Evolutionary conservation across 768 basidiomycete genomes (phyloP).

Genomic region (Tulasnella sp.): DNA sequence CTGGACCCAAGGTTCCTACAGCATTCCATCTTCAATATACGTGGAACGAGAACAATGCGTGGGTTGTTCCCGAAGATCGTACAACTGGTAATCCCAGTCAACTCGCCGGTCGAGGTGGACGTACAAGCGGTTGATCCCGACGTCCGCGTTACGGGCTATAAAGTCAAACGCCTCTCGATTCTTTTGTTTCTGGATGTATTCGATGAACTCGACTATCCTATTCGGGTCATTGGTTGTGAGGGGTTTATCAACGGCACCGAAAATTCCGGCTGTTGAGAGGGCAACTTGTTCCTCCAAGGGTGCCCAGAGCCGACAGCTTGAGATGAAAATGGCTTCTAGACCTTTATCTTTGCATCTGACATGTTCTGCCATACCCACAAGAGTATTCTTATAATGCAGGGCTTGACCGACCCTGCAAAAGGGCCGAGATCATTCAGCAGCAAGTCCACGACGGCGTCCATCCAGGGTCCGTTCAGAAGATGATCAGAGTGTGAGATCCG

Average conservation of each 20-base stretch:
- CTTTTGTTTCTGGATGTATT: neutral
- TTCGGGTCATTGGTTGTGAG: neutral
- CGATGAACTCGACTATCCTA: neutral
- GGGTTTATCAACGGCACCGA: neutral
- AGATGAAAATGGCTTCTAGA: neutral
- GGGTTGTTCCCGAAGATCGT: no score
- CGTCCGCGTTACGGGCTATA: neutral
- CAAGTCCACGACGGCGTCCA: neutral
- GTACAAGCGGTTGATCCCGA: neutral
- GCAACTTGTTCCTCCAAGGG: neutral
- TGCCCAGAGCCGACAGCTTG: neutral
- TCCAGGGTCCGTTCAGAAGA: no score
- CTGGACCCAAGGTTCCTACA: no score
- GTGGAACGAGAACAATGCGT: no score
- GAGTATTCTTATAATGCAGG: neutral
- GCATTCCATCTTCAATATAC: no score
- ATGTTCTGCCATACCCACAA: neutral
- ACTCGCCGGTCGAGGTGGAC: no score
- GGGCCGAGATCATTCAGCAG: neutral
- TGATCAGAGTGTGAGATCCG: no score
- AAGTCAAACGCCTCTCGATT: neutral
- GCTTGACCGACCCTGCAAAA: neutral
- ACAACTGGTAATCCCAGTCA: no score
- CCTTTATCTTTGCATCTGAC: neutral
- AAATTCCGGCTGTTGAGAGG: neutral